Base-by-base conservation (phyloP, 257 asterid species). In the Ilex aquifolium region DNA sequence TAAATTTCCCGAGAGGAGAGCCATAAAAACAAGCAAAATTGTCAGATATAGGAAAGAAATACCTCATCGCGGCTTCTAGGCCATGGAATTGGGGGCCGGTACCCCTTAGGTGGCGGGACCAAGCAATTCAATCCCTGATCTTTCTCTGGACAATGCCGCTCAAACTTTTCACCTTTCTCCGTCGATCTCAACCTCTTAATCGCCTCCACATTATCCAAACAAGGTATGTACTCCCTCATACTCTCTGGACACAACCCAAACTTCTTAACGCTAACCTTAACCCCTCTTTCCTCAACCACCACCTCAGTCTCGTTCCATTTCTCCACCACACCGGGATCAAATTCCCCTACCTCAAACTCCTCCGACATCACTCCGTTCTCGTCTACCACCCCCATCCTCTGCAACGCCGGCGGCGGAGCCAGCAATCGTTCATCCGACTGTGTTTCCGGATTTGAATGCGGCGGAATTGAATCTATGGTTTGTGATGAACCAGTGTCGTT, bases 21-120 rank as follows among this genome's bases (percentile, higher is more conserved):
- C 27, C 27, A 21, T 21, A 21, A 21, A 21, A 21, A 21, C 27
- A 21, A 21, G 27, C 27, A 21, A 21, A 21, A 21, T 21, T 21
- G 27, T 21, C 27, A 21, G 27, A 21, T 21, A 21, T 21, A 21
- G 27, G 27, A 21, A 21, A 21, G 27, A 21, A 21, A 21, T 36
- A 88, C 99, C 97, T 87, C 96, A 21, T 92, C 95, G 0, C 99
- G 99, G 54, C 99, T 88, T 73, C 65, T 77, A 6, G 98, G 99
- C 99, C 99, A 89, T 17, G 89, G 84, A 68, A 92, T 85, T 0
- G 87, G 97, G 15, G 73, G 30, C 73, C 74, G 71, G 68, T 92
- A 92, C 30, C 99, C 99, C 76, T 76, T 82, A 27, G 97, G 97
- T 2, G 99, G 73, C 66, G 93, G 95, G 70, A 92, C 69, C 74